Conservation (phyloP, 257 asterid genomes). For the Fraxinus pennsylvanica region DNA sequence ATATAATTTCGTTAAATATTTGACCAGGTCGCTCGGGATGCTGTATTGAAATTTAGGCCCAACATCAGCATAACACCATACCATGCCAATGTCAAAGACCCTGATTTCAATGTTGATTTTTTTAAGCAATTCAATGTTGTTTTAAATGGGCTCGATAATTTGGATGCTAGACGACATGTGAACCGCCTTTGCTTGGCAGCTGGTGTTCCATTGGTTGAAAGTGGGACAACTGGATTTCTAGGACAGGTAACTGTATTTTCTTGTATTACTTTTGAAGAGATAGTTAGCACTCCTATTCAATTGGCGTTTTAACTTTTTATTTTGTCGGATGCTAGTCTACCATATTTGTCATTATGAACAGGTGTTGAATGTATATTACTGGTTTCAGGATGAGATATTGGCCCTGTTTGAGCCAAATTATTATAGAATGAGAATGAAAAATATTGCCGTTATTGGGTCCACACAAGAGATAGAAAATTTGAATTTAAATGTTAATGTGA, state of each 20-base stretch:
- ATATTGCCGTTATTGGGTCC: too few species aligned
- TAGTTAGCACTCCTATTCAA: conserved; percentile 13
- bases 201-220: conserved; percentile 88
- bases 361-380: conserved; percentile 1
- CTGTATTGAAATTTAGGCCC: conserved; percentile 90
- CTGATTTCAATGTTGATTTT: conserved; percentile 90
- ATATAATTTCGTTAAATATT: conserved; percentile 27
- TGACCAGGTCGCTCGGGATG: conserved; percentile 96
- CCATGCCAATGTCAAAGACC: conserved; percentile 91
- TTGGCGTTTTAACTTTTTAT: background rate
- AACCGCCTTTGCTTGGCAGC: conserved; percentile 99
- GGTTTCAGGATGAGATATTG: conserved; percentile 2
- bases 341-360: conserved; percentile 3
- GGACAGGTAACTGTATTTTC: conserved; percentile 75
- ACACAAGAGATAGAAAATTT: too few species aligned
- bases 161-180: conserved; percentile 98
- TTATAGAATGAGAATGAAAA: too few species aligned
- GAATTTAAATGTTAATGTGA: too few species aligned
- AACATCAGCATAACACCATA: conserved; percentile 76
- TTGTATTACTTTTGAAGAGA: conserved; percentile 19
- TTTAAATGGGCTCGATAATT: conserved; percentile 94
- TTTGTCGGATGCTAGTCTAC: conserved; percentile 4
- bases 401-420: too few species aligned
- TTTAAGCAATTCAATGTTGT: conserved; percentile 86
- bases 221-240: conserved; percentile 98